phyloP scores from a whole-genome alignment of 192 early-diverging fungal species.

The Gonapodya prolifera region DNA sequence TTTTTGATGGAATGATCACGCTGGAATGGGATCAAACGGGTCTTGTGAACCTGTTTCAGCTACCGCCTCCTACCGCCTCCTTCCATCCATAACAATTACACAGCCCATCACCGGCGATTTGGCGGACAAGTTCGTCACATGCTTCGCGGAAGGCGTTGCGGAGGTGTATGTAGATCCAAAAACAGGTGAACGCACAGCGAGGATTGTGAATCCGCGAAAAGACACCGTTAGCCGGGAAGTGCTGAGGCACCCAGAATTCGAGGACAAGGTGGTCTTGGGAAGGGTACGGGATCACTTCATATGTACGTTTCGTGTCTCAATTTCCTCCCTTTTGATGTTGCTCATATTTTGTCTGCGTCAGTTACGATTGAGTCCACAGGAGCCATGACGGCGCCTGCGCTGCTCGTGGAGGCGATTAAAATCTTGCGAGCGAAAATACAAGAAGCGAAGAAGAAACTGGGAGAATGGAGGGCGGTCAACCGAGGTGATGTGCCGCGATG shows the following conservation, averaged over 20 bases:
- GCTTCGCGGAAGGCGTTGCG: conserved; percentile 80
- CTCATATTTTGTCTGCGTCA: neutral
- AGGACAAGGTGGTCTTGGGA: conserved; percentile 74
- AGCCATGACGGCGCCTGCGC: neutral
- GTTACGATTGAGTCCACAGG: neutral
- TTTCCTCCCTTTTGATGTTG: neutral
- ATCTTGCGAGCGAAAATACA: neutral
- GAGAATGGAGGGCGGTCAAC: neutral
- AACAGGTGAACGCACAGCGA: conserved; percentile 52
- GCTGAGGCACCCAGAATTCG: conserved; percentile 82
- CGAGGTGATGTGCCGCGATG: neutral
- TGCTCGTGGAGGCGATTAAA: neutral
- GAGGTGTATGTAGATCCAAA: conserved; percentile 57
- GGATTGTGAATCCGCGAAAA: conserved; percentile 79
- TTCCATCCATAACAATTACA: conserved; percentile 81
- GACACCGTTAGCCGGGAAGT: conserved; percentile 92
- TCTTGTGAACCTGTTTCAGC: conserved; percentile 24
- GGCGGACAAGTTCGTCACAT: conserved; percentile 67
- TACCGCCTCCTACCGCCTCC: conserved; percentile 85
- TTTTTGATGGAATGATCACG: no score
- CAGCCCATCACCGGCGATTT: conserved; percentile 70
- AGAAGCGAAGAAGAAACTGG: neutral
- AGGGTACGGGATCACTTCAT: conserved; percentile 95
- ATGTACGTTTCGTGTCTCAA: conserved; percentile 45
- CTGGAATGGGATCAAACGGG: no score